Evolutionary conservation across 495 filamentous ascomycete genomes (phyloP), one percentile per base, ranked within the genome.

Genomic region (Trichocladium uniseriatum): DNA sequence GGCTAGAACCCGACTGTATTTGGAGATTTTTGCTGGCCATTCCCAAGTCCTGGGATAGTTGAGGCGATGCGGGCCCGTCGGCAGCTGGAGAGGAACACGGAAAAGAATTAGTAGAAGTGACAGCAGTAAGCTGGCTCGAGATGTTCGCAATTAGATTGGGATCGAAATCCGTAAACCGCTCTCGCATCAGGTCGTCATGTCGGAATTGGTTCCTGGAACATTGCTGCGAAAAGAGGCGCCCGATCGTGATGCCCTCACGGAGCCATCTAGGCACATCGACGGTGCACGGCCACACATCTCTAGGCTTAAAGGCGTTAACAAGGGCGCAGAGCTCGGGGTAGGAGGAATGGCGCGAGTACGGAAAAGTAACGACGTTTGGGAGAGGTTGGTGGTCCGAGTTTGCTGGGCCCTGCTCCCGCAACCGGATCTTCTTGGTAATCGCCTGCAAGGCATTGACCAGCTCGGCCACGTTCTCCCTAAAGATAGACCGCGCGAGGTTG

Each of bases 281-380:
- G 1, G 88, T 91, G 59, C 90, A 95, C 5, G 91, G 89, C 66
- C 84, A 82, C 10, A 96, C 71, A 62, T 96, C 87, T 50, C 69
- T 76, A 0, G 88, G 89, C 32, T 69, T 74, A 52, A 95, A 88
- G 0, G 72, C 73, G 4, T 70, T 55, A 5, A 94, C 71, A 0
- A 97, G 66, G 49, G 80, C 62, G 50, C 86, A 84, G 5, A 95
- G 72, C 62, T 96, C 91, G 0, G 68, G 67, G 43, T 91, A 88
- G 0, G 87, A 95, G 0, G 91, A 94, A 64, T 97, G 91, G 2
- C 91, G 79, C 0, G 91, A 90, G 58, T 91, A 97, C 4, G 89
- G 87, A 51, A 96, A 95, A 10, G 61, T 65, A 27, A 81, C 76
- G 18, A 57, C 50, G 5, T 61, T 69, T 19, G 79, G 68, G 2